Base-by-base conservation (phyloP, 495 filamentous ascomycete species). In the Clavariopsis aquatica region DNA sequence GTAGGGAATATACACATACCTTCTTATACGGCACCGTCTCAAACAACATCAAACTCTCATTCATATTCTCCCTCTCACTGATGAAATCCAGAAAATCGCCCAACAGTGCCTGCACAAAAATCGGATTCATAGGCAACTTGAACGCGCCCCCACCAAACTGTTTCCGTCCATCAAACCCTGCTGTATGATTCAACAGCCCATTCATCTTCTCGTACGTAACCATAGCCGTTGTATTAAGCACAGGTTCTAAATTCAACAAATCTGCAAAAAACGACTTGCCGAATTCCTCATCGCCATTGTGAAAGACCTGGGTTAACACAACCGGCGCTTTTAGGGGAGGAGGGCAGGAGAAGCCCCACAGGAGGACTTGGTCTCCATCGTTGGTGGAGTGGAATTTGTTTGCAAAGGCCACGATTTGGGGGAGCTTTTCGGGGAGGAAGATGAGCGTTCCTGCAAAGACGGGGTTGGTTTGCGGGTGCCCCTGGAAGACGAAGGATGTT, bases 401-500 rank as follows among this genome's bases (percentile, higher is more conserved):
- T 13, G 78, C 64, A 45, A 72, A 71, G 1, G 68, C 69, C 23
- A 83, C 64, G 12, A 84, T 67, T 2, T 53, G 46, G 20, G 72
- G 71, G 27, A 86, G 69, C 55, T 77, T 75, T 6, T 76, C 70
- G 0, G 75, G 69, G 0, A 73, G 51, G 60, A 82, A 84, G 12
- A 77, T 60, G 13, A 85, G 22, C 0, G 76, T 63, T 0, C 84
- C 84, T 8, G 77, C 76, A 65, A 74, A 87, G 9, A 85, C 78
- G 0, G 70, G 60, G 17, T 76, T 60, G 12, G 68, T 59, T 64
- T 83, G 78, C 6, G 76, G 70, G 59, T 80, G 71, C 7, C 73
- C 78, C 51, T 75, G 79, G 73, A 79, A 82, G 10, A 73, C 79
- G 66, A 83, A 83, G 24, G 81, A 75, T 1, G 75, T 71, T 12